Base-by-base conservation (phyloP, 208 protist genomes). In the Acanthamoeba divionensis region DNA sequence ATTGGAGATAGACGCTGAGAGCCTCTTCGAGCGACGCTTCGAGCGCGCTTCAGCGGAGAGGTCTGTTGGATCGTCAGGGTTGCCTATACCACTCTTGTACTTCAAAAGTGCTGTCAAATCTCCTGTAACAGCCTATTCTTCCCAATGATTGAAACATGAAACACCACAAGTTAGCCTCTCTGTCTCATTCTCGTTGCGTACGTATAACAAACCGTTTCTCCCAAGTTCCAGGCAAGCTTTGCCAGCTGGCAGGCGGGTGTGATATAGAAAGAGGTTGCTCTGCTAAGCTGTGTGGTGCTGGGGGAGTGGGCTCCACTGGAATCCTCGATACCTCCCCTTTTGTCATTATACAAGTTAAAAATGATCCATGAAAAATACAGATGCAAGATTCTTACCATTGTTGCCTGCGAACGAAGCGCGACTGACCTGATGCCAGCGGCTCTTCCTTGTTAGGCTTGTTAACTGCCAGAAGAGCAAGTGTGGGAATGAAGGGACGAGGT, bases 201-300 rank as follows among this genome's bases (percentile, higher is more conserved):
- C 1, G 36, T 41, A 1, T 41, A 6, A 41, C 36, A 41, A 41
- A 82, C 71, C 36, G 77, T 87, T 26, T 62, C 77, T 18, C 77
- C 77, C 4, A 87, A 60, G 36, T 87, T 87, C 55, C 47, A 67
- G 52, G 77, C 77, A 33, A 87, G 77, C 54, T 87, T 87, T 33
- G 77, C 52, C 55, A 87, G 77, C 54, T 87, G 54, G 36, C 24
- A 48, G 18, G 54, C 47, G 26, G 77, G 54, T 36, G 77, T 87
- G 31, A 87, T 62, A 29, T 87, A 87, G 55, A 87, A 87, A 36
- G 77, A 87, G 5, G 33, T 62, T 29, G 24, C 55, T 5, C 55
- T 63, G 55, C 24, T 63, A 6, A 24, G 36, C 5, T 41, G 36
- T 41, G 36, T 41, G 5, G 36, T 41, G 36, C 5, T 41, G 5